Evolutionary conservation across 495 filamentous ascomycete genomes (phyloP), one percentile per base, ranked within the genome.

Genomic region (Xylaria scruposa): DNA sequence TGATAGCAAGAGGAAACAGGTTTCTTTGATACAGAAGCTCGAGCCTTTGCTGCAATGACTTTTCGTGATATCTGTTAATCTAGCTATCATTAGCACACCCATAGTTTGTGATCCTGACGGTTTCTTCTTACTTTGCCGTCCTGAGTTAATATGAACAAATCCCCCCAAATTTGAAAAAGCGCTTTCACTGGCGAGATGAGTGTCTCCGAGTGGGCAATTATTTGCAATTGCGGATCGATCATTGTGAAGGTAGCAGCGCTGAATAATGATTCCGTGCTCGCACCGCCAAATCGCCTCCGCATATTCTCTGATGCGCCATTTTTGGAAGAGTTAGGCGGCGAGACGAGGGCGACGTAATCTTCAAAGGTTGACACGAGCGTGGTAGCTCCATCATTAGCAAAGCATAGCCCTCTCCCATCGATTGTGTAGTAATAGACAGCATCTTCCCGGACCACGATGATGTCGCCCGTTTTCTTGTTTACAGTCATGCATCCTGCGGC

Each of bases 11-110:
- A 24, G 95, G 90, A 79, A 94, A 98, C 26, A 98, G 88, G 75
- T 98, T 97, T 69, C 95, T 90, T 73, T 97, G 93, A 69, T 97
- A 98, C 24, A 99, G 87, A 71, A 98, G 92, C 73, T 98, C 97
- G 3, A 99, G 87, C 77, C 95, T 92, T 74, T 98, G 94, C 74
- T 94, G 91, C 10, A 98, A 85, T 0, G 90, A 87, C 80, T 97
- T 98, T 76, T 98, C 95, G 73, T 95, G 93, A 79, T 99, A 99
- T 6, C 94, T 91, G 71, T 90, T 92, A 33, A 97, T 88, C 92
- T 95, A 65, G 6, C 42, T 38, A 67, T 19, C 60, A 26, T 74
- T 78, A 74, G 78, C 51, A 49, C 0, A 38, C 17, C 9, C 42
- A 13, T 49, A 24, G 58, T 46, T 47, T 38, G n/a, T 8, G 17